These are phyloP conservation scores for Entonaema liquescens DNA, from an alignment of 495 filamentous ascomycete genomes.

Conservation along the genomic window DNA sequence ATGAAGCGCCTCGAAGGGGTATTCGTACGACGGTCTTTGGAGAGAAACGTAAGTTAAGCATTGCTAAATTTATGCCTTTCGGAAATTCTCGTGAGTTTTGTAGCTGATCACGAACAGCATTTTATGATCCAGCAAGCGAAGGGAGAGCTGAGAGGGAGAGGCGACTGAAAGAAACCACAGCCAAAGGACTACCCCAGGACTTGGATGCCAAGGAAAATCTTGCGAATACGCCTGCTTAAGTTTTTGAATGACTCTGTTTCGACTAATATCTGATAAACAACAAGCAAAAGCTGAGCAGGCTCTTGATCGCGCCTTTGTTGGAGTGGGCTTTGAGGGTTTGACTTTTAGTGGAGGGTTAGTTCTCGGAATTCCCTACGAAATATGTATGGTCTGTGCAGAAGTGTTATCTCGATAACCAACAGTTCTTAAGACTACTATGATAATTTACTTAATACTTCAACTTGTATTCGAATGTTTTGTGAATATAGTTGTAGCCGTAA, in stretches of 20 bases:
- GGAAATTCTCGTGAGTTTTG: not conserved
- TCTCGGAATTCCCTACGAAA: too few relatives aligned
- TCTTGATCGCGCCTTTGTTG: not conserved
- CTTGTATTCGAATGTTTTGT: too few relatives aligned
- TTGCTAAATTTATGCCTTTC: not conserved
- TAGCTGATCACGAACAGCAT: slow-evolving; percentile 46
- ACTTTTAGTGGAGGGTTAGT: too few relatives aligned
- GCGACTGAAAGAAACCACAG: slow-evolving; percentile 21
- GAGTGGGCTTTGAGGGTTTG: not conserved
- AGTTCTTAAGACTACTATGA: too few relatives aligned
- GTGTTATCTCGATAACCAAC: too few relatives aligned
- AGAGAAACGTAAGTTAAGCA: slow-evolving; percentile 58
- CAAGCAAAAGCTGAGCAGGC: not conserved
- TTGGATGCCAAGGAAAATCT: slow-evolving; percentile 10
- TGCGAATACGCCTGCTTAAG: slow-evolving; percentile 23
- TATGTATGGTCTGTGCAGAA: too few relatives aligned
- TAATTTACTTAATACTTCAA: too few relatives aligned
- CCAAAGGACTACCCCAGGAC: slow-evolving; percentile 5
- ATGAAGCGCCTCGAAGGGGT: slow-evolving; percentile 56
- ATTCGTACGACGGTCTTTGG: slow-evolving; percentile 65
- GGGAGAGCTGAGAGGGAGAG: slow-evolving; percentile 49
- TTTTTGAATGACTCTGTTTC: not conserved
- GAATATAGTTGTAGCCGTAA: too few relatives aligned
- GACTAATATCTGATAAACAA: not conserved
- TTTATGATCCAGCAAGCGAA: slow-evolving; percentile 60